Percentiles rank a stretch among this genome's conserved stretches.
Evolutionary conservation across 1,139 yeast species (phyloP).

Genomic region (Sugiyamaella grinbergsii): DNA sequence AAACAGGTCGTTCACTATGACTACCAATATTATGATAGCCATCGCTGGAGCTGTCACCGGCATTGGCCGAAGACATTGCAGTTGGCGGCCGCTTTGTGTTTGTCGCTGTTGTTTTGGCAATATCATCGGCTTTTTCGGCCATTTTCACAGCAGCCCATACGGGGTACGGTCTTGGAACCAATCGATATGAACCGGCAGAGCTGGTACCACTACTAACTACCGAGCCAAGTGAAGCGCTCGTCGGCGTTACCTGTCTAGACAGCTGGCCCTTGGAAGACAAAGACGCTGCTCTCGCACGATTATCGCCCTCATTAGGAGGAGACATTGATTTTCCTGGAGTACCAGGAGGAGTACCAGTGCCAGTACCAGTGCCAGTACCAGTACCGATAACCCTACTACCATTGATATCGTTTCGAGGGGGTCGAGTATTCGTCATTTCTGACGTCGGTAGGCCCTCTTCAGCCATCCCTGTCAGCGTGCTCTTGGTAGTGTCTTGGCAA

Average conservation of each 20-base stretch:
- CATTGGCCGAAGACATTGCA: too few relatives aligned
- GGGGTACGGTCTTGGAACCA: conserved; percentile 33
- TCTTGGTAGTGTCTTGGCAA: neutral
- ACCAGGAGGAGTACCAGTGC: neutral
- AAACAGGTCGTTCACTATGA: conserved; percentile 1
- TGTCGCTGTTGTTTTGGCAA: neutral
- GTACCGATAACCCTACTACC: neutral
- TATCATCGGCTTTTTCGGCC: neutral
- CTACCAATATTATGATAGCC: neutral
- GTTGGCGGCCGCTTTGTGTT: neutral
- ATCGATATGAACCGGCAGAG: conserved; percentile 16
- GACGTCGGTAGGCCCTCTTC: neutral
- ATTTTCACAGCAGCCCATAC: conserved; percentile 30
- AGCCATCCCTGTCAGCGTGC: neutral
- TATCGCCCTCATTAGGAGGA: neutral
- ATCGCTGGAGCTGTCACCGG: neutral
- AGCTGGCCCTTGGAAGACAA: conserved; percentile 2
- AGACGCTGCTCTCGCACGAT: neutral
- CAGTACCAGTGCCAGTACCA: neutral
- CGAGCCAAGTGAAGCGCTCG: neutral
- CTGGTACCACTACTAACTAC: neutral
- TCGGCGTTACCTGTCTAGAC: neutral
- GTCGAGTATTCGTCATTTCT: neutral
- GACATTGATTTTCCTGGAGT: neutral
- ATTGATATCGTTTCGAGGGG: neutral